These are phyloP conservation scores for Magnusiomyces ingens DNA, from an alignment of 1,139 yeast species.

Conservation along the genomic window DNA sequence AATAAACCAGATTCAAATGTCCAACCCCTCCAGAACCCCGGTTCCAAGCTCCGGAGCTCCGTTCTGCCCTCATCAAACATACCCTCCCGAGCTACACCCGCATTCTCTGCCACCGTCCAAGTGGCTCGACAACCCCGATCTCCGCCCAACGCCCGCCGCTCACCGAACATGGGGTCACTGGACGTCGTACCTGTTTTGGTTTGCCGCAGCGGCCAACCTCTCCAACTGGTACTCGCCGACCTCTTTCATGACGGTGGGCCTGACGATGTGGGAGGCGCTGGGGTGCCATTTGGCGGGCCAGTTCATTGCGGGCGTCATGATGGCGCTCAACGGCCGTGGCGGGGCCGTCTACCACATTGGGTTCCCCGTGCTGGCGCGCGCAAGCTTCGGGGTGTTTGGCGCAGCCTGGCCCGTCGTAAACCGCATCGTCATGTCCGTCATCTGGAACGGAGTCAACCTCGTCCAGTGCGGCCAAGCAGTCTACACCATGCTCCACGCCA, in stretches of 20 bases:
- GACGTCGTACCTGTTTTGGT: conserved; percentile 22
- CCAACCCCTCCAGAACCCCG: background rate
- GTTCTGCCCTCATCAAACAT: background rate
- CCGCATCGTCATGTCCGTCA: conserved; percentile 72
- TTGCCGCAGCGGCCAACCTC: conserved; percentile 22
- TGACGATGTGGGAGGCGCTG: conserved; percentile 26
- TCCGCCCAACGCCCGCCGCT: conserved; percentile 18
- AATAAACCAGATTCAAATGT: too few relatives aligned
- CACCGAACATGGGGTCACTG: conserved; percentile 22
- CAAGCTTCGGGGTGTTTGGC: conserved; percentile 72
- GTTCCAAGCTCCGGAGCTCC: background rate
- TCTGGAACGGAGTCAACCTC: conserved; percentile 78
- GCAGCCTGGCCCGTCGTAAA: conserved; percentile 75
- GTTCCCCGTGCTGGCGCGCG: conserved; percentile 68
- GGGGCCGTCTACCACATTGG: conserved; percentile 72
- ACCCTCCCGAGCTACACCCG: background rate
- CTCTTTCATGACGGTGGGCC: conserved; percentile 25
- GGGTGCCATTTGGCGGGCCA: conserved; percentile 43
- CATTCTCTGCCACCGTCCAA: too few relatives aligned
- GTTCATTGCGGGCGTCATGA: conserved; percentile 52
- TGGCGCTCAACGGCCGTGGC: conserved; percentile 57
- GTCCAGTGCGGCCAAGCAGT: conserved; percentile 76
- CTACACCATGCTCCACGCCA: conserved; percentile 58
- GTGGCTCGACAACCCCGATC: conserved; percentile 17
- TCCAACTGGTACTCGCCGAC: conserved; percentile 31